These are phyloP conservation scores for Marasmius fiardii DNA, from an alignment of 1,284 basidiomycete genomes.

Conservation along the genomic window DNA sequence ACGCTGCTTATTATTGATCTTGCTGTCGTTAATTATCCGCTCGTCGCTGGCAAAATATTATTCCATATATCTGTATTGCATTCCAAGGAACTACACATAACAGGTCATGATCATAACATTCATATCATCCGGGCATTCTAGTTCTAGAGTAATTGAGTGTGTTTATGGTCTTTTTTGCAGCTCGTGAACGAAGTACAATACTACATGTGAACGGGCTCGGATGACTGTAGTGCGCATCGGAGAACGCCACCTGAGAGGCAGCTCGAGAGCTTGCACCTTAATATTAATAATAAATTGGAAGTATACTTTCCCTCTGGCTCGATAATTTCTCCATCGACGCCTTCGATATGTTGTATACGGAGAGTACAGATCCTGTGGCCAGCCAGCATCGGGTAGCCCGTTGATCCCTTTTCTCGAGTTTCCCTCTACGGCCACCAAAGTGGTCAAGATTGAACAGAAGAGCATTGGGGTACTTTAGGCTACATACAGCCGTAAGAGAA, in stretches of 20 bases:
- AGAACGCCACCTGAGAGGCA: no score
- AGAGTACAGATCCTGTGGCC: constrained; percentile 39
- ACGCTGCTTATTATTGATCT: no score
- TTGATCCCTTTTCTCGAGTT: constrained; percentile 23
- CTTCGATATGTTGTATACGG: constrained; percentile 41
- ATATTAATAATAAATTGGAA: constrained; percentile 34
- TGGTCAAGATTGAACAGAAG: constrained; percentile 29
- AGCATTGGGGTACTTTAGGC: constrained; percentile 29
- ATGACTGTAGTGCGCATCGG: constrained; percentile 15
- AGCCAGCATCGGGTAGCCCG: constrained; percentile 33
- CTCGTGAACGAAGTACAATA: constrained; percentile 35
- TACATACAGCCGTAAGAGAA: background rate
- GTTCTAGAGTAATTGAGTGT: constrained; percentile 18
- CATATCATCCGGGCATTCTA: background rate
- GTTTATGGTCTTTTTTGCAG: constrained; percentile 26
- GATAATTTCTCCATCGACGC: constrained; percentile 37
- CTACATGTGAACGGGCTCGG: constrained; percentile 41
- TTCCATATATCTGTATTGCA: no score
- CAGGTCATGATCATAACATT: no score
- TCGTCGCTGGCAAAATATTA: no score
- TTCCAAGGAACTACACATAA: no score
- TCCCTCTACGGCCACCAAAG: constrained; percentile 22
- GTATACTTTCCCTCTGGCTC: constrained; percentile 38
- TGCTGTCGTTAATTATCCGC: no score
- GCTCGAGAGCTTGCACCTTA: background rate